Evolutionary conservation across 441 rosid species (phyloP).

Genomic region (Gossypium gossypioides): DNA sequence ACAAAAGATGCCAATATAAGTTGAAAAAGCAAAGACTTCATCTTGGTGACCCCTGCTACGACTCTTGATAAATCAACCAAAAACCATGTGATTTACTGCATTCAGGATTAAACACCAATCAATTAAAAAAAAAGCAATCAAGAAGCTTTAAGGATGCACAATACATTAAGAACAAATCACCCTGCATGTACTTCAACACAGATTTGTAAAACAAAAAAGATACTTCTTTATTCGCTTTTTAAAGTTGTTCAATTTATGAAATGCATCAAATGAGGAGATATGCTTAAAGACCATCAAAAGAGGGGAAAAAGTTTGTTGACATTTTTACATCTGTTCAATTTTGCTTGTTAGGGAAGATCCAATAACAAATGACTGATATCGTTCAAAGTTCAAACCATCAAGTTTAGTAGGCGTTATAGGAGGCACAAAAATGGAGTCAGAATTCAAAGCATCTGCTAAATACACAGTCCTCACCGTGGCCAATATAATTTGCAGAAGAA

Average conservation of each 20-base stretch:
- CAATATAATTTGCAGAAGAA: too few relatives aligned
- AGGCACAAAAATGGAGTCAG: not conserved
- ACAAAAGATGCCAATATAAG: slow-evolving; percentile 24
- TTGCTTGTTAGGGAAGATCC: not conserved
- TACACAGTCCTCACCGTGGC: too few relatives aligned
- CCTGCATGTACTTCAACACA: not conserved
- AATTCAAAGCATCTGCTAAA: not conserved
- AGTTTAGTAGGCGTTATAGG: not conserved
- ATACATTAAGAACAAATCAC: not conserved
- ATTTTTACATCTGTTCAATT: not conserved
- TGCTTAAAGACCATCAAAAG: not conserved
- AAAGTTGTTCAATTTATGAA: not conserved
- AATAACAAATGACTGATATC: not conserved
- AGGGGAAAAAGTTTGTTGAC: not conserved
- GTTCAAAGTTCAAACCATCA: not conserved
- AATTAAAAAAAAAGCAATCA: not conserved
- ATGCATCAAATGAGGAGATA: not conserved
- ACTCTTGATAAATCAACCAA: slow-evolving; percentile 22
- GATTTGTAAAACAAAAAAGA: not conserved
- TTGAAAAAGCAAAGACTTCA: slow-evolving; percentile 23
- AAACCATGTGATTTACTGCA: slow-evolving; percentile 15
- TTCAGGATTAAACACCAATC: not conserved
- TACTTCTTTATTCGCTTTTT: too few relatives aligned
- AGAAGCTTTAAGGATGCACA: not conserved
- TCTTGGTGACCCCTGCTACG: slow-evolving; percentile 18